These are phyloP conservation scores for Lactarius psammicola DNA, from an alignment of 768 basidiomycete genomes.

Conservation along the genomic window DNA sequence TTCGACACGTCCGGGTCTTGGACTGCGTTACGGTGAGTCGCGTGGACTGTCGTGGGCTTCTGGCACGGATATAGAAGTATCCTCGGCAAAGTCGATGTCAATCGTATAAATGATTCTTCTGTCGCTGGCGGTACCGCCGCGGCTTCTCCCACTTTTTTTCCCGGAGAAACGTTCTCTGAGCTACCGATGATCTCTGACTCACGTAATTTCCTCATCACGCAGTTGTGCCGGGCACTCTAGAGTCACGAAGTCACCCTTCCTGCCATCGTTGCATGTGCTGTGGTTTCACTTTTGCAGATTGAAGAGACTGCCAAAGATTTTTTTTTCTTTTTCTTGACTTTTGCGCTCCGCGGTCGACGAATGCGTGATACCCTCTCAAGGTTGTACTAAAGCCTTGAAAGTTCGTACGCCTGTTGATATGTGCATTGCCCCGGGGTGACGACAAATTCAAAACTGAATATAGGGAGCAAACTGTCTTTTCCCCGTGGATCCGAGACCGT, in stretches of 20 bases:
- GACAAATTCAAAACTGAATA: not conserved
- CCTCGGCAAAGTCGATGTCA: not conserved
- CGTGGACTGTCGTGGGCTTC: not conserved
- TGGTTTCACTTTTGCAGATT: not conserved
- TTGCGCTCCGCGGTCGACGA: not conserved
- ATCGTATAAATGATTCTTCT: slow-evolving; percentile 2
- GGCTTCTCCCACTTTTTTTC: not conserved
- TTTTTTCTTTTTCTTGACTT: not conserved
- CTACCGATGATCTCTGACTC: not conserved
- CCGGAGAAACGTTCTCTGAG: not conserved
- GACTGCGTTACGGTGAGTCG: not conserved
- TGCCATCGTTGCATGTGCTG: not conserved
- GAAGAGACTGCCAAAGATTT: not conserved
- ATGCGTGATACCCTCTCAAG: not conserved
- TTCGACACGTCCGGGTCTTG: not conserved
- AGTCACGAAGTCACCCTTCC: not conserved
- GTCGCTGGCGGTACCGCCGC: not conserved
- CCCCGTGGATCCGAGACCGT: not conserved
- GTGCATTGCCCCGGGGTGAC: not conserved
- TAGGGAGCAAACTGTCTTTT: not conserved
- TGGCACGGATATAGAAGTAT: not conserved
- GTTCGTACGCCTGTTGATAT: not conserved
- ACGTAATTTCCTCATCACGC: not conserved
- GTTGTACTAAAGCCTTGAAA: not conserved
- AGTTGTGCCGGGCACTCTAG: not conserved